A percentile compares a stretch with the other conserved stretches of the same genome.
Evolutionary conservation across 2,329 filamentous ascomycete species (phyloP).

Genomic region (Cordyceps fumosorosea): DNA sequence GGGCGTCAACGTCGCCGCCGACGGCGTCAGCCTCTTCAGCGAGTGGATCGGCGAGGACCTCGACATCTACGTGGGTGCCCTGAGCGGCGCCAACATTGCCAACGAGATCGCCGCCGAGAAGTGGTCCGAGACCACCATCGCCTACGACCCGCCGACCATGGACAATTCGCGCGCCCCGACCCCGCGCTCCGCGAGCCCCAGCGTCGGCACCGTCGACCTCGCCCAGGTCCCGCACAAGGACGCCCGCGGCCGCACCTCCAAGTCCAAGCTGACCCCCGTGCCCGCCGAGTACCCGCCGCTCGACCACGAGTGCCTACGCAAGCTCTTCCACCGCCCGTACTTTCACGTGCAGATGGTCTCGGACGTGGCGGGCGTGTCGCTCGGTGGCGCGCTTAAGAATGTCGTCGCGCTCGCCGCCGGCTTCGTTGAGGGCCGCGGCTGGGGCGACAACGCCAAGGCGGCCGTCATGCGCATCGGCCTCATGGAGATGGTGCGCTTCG

Average conservation of each 20-base stretch:
- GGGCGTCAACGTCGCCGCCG: constrained; percentile 85
- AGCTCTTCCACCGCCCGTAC: constrained; percentile 90
- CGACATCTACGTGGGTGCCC: constrained; percentile 91
- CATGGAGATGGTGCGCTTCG: constrained; percentile 94
- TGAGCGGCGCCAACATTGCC: constrained; percentile 95
- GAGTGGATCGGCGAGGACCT: constrained; percentile 89
- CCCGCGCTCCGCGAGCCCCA: constrained; percentile 40
- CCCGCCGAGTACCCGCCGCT: constrained; percentile 80
- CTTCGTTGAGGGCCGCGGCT: constrained; percentile 90
- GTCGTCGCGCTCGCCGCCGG: constrained; percentile 90
- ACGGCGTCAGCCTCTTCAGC: constrained; percentile 82
- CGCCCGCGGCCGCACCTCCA: constrained; percentile 58
- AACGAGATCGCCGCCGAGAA: constrained; percentile 92
- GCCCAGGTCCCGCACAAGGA: constrained; percentile 55
- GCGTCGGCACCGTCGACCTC: constrained; percentile 44
- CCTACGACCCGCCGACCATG: constrained; percentile 86
- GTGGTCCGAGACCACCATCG: constrained; percentile 94
- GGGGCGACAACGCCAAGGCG: constrained; percentile 99
- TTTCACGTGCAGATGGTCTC: constrained; percentile 93
- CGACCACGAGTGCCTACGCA: constrained; percentile 75
- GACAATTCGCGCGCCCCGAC: constrained; percentile 68
- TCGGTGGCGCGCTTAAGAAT: constrained; percentile 94
- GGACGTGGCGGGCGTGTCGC: constrained; percentile 94
- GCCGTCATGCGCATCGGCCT: constrained; percentile 95
- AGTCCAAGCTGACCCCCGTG: constrained; percentile 65